Evolutionary conservation across 441 rosid genomes (phyloP), one percentile per base, ranked within the genome.

Genomic region (Aleurites moluccanus): DNA sequence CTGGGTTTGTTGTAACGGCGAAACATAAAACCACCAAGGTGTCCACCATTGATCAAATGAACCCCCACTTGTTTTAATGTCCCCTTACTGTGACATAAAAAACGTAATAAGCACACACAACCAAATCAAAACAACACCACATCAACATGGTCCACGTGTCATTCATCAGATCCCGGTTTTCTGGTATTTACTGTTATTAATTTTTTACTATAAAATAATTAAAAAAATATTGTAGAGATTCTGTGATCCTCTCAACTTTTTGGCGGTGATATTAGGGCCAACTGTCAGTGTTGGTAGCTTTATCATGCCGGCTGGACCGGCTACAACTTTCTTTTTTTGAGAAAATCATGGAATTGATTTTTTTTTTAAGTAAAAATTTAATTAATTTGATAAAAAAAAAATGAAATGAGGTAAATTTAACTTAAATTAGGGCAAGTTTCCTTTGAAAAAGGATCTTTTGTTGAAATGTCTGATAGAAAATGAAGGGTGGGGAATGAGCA

Each of bases 1-100:
- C 78, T 73, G 67, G 69, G 75, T 85, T 81, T 70, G 86, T 84
- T 82, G 84, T 71, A 81, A 85, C 89, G 80, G 83, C 74, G 88
- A 73, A 75, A 74, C 79, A 38, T 73, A 67, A 73, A 74, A 25
- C 55, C 67, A 67, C 50, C 70, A 52, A 53, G 56, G 6, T 27
- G 78, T n/a, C 67, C 62, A 59, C 44, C 11, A 9, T 16, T 3
- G 23, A 73, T 67, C 69, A 73, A 73, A 53, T 67, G 45, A 45
- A n/a, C n/a, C 65, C 20, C 79, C 23, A 30, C 67, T 8, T 16
- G 6, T 59, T n/a, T 63, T 73, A 66, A 50, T 11, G 1, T 21
- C 40, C 11, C 57, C 8, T 1, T 6, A 60, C 80, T 60, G 80
- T 79, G 85, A 83, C 75, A n/a, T 30, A 33, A n/a, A 60, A 14